Evolutionary conservation across 2,329 filamentous ascomycete genomes (phyloP), one percentile per base, ranked within the genome.

Genomic region (Shiraia bambusicola): DNA sequence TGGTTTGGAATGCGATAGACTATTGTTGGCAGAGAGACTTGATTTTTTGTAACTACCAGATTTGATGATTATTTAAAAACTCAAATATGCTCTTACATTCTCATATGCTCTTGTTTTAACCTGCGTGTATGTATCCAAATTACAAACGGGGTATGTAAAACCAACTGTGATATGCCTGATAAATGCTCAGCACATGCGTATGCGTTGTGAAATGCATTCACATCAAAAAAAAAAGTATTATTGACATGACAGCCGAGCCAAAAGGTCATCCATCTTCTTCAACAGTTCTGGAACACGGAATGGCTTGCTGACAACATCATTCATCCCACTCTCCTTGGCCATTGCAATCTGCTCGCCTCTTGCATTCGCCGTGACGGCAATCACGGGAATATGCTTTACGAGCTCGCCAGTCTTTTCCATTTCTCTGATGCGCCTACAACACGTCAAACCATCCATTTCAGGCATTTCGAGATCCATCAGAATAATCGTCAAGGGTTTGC

Each of bases 391-490:
- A 46, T 67, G 63, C 1, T 45, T 49, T 9, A 13, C 49, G 6
- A 67, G 24, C 5, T 46, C 38, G 3, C 54, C 52, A 2, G 34
- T 42, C 6, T 7, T 32, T 31, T 64, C 46, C 60, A 67, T 61
- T 9, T 61, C 54, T 2, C 67, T 53, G 16, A 70, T 67, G n/a
- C 52, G 51, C 6, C 46, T 49, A 9, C 61, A 56, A 29, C 65
- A 69, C 3, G 58, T 58, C 6, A 70, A 42, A 2, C 67, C 67
- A 37, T 69, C 59, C 67, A 70, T 70, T 25, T 66, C 56, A 2
- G 67, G 67, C 67, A 70, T 70, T 27, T 69, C 67, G 12, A 63
- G 52, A 34, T 69, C 67, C 56, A 68, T 63, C 5, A 69, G 58
- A 15, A 69, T 53, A 11, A 69, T 44, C 1, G 58, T 56, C 7